phyloP scores from a whole-genome alignment of 495 filamentous ascomycete species.

The Mytilinidion resinicola region DNA sequence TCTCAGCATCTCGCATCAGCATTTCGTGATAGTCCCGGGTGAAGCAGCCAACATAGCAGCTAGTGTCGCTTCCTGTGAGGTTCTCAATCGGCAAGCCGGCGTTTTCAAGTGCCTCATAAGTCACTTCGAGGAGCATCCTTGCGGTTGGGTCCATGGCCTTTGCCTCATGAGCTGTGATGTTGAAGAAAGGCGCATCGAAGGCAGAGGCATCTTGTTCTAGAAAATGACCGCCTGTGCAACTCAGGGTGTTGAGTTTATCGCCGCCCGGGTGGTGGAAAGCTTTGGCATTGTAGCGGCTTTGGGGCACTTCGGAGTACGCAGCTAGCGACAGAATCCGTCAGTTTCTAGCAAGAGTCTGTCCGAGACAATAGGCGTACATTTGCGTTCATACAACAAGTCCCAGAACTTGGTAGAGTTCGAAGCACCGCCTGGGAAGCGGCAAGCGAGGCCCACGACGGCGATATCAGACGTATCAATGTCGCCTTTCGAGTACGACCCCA shows the following conservation, averaged over 20 bases:
- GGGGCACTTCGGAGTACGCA: too few species aligned
- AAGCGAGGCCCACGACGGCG: too few species aligned
- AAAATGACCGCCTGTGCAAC: slow-evolving; percentile 2
- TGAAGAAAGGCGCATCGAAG: slow-evolving; percentile 21
- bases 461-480: too few species aligned
- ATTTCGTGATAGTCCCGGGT: slow-evolving; percentile 3
- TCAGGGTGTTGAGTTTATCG: slow-evolving; percentile 6
- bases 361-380: too few species aligned
- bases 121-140: slow-evolving; percentile 21
- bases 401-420: too few species aligned
- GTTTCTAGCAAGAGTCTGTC: too few species aligned
- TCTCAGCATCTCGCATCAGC: slow-evolving; percentile 17
- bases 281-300: neutral
- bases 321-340: too few species aligned
- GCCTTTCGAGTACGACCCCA: too few species aligned
- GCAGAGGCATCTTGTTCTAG: slow-evolving; percentile 9
- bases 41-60: slow-evolving; percentile 20
- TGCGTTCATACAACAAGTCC: too few species aligned
- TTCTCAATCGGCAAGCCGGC: slow-evolving; percentile 27
- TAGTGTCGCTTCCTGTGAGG: slow-evolving; percentile 21
- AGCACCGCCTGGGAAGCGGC: too few species aligned
- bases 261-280: slow-evolving; percentile 20
- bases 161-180: slow-evolving; percentile 1
- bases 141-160: slow-evolving; percentile 15
- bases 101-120: slow-evolving; percentile 32